Evolutionary conservation across 2,329 filamentous ascomycete genomes (phyloP), one percentile per base, ranked within the genome.

Genomic region (Epichloe baconii): DNA sequence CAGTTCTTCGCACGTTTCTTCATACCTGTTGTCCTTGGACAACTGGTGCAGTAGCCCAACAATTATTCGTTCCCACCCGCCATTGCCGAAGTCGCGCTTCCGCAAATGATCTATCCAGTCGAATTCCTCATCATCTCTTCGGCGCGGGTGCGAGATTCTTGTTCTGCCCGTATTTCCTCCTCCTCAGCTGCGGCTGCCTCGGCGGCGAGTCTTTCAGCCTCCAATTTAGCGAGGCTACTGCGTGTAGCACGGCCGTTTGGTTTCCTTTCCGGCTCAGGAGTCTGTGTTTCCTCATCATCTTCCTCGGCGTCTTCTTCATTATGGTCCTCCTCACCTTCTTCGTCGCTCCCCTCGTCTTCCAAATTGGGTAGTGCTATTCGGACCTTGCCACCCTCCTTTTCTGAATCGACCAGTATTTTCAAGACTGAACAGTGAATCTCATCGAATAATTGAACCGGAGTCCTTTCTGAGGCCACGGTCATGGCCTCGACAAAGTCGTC

Each of bases 401-500:
- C 83, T 0, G 82, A 77, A 58, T 84, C 82, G 43, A 97, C 87
- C 21, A 97, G 74, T 34, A 89, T 79, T 64, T 95, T 96, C 54
- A 98, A 71, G 3, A 96, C 81, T 0, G 91, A 83, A 64, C 93
- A 98, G 66, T 97, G 91, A 5, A 93, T 79, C 65, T 98, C 93
- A 47, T 88, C 83, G 58, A 96, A 83, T 0, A 98, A 73, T 63
- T 96, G 85, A 49, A 93, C 93, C 7, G 85, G 83, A 1, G 80
- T 71, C 21, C 88, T 81, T 36, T 83, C 78, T 0, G 82, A 88
- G 0, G 85, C 78, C 52, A 90, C 84, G 47, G 83, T 78, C 75
- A 98, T 82, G 0, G 90, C 85, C 64, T 97, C 86, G 4, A 95
- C 76, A 61, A 90, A 97, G 65, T 98, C 93, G 64, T 98, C 93